Evolutionary conservation across 208 protist species (phyloP).

Genomic region (Trypanosoma boissoni): DNA sequence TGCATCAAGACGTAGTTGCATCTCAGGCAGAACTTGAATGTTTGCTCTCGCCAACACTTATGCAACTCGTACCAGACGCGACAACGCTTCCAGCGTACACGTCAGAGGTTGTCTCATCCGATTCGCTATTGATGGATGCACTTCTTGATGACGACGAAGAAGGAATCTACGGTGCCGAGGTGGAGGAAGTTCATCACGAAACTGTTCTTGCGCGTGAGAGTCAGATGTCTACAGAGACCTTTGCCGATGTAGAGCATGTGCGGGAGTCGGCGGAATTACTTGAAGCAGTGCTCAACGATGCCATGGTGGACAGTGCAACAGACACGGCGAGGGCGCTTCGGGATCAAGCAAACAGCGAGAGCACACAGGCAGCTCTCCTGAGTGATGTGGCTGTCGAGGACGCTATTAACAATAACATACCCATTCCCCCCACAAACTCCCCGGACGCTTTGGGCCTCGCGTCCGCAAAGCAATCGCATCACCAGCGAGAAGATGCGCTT

Average conservation of each 20-base stretch:
- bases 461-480: neutral
- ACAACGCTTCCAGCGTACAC: conserved; percentile 74
- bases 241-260: conserved; percentile 48
- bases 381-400: conserved; percentile 55
- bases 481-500: conserved; percentile 46
- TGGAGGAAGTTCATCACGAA: conserved; percentile 51
- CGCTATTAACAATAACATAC: conserved; percentile 51
- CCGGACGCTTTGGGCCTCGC: no score
- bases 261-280: conserved; percentile 76
- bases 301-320: conserved; percentile 16
- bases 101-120: conserved; percentile 51
- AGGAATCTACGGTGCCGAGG: conserved; percentile 38
- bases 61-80: conserved; percentile 80
- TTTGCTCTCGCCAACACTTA: conserved; percentile 74
- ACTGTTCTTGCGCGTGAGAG: conserved; percentile 32
- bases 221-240: conserved; percentile 8
- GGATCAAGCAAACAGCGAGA: conserved; percentile 26
- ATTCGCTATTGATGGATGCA: conserved; percentile 66
- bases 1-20: conserved; percentile 70
- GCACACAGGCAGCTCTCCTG: conserved; percentile 28
- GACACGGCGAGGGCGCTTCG: conserved; percentile 18
- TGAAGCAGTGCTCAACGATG: conserved; percentile 70
- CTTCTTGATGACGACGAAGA: conserved; percentile 34
- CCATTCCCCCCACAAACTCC: no score
- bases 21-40: conserved; percentile 72